Percentiles rank a stretch among this genome's conserved stretches.
These are phyloP conservation scores for Magnaporthiopsis poae DNA, from an alignment of 2,329 filamentous ascomycete genomes.

Conservation along the genomic window DNA sequence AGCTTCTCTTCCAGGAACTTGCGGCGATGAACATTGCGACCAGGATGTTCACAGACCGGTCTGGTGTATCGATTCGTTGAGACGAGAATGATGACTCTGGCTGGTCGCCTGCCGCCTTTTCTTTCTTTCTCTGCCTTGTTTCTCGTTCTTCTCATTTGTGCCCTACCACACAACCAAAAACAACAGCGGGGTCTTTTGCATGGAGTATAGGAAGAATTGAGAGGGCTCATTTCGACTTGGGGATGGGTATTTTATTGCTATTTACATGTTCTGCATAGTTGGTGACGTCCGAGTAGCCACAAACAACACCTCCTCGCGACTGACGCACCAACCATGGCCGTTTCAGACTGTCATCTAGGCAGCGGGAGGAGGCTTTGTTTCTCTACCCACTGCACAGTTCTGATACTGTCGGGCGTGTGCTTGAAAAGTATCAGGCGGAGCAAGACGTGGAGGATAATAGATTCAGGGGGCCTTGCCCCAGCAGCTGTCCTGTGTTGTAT, in stretches of 20 bases:
- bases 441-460: neutral
- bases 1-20: constrained; percentile 95
- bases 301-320: neutral
- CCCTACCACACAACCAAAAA: neutral
- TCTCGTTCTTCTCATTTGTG: neutral
- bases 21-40: constrained; percentile 97
- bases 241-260: neutral
- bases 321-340: neutral
- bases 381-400: neutral
- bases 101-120: neutral
- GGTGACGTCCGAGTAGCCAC: neutral
- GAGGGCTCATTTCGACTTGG: neutral
- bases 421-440: neutral
- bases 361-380: neutral
- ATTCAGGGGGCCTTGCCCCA: neutral
- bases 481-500: neutral
- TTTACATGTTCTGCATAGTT: constrained; percentile 1
- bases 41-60: constrained; percentile 87
- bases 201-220: neutral
- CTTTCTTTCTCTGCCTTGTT: neutral
- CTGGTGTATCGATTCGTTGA: constrained; percentile 62
- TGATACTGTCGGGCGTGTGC: neutral
- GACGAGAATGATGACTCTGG: neutral
- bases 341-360: neutral
- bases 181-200: neutral